Evolutionary conservation across 73 alveolate genomes (phyloP).

Genomic region (Stentor roeselii): DNA sequence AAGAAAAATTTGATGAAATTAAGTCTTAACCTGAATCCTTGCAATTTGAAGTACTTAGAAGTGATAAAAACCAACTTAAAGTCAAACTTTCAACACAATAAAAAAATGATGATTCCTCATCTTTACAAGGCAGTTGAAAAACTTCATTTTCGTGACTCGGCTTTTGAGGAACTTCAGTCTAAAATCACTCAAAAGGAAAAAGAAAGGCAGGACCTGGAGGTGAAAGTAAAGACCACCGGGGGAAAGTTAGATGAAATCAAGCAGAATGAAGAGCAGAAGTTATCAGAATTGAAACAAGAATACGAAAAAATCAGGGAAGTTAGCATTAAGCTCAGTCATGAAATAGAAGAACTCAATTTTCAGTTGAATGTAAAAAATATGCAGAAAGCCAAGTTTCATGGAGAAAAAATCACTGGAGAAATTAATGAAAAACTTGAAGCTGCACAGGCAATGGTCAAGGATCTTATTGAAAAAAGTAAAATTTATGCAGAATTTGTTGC

Average conservation of each 20-base stretch:
- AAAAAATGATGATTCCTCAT: conserved; percentile 9
- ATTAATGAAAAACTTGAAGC: background rate
- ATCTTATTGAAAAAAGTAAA: background rate
- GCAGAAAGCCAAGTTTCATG: background rate
- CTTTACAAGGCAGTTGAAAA: background rate
- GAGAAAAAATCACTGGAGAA: background rate
- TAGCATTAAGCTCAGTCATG: background rate
- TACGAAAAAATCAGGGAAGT: background rate
- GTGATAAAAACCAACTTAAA: background rate
- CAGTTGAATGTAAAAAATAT: conserved; percentile 1
- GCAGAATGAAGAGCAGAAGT: background rate
- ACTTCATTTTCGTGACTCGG: background rate
- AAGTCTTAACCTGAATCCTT: conserved; percentile 1
- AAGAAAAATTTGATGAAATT: background rate
- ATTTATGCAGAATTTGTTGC: background rate
- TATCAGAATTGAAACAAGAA: background rate
- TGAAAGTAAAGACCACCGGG: background rate
- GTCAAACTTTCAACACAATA: background rate
- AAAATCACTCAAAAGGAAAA: background rate
- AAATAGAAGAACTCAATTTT: background rate
- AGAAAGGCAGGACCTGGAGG: background rate
- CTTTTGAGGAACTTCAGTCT: background rate
- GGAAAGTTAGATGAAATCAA: background rate
- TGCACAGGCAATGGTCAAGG: background rate
- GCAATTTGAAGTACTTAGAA: background rate